phyloP scores from a whole-genome alignment of 2,329 filamentous ascomycete genomes.

The Fusarium palustre region DNA sequence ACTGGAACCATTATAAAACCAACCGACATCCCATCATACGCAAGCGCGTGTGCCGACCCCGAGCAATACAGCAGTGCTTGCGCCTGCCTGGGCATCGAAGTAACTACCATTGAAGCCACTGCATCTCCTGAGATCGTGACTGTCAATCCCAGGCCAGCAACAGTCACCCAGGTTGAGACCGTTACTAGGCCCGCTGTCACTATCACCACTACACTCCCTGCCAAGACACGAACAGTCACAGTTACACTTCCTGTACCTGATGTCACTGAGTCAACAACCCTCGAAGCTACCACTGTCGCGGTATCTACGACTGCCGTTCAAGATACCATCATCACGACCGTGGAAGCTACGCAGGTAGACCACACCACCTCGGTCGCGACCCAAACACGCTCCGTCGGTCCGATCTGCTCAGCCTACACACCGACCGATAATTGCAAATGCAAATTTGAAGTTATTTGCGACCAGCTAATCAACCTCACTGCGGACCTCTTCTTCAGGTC shows the following conservation, averaged over 20 bases:
- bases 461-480: fast-evolving
- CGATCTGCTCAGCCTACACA: not conserved
- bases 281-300: not conserved
- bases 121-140: not conserved
- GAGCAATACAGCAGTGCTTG: constrained; percentile 3
- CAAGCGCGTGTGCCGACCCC: not conserved
- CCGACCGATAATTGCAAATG: not conserved
- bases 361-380: not conserved
- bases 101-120: not conserved
- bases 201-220: not conserved
- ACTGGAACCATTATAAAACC: not conserved
- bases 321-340: fast-evolving
- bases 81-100: not conserved
- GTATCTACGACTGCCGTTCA: not conserved
- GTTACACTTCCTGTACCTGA: not conserved
- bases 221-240: not conserved
- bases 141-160: not conserved
- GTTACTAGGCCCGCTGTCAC: not conserved
- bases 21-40: not conserved
- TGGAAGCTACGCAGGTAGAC: not conserved
- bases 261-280: not conserved
- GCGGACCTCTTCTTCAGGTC: fast-evolving
- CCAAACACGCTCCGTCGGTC: not conserved
- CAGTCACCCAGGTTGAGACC: fast-evolving
- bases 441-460: not conserved